Conservation (phyloP, 2,329 filamentous ascomycete genomes). For the Xylaria sp. region DNA sequence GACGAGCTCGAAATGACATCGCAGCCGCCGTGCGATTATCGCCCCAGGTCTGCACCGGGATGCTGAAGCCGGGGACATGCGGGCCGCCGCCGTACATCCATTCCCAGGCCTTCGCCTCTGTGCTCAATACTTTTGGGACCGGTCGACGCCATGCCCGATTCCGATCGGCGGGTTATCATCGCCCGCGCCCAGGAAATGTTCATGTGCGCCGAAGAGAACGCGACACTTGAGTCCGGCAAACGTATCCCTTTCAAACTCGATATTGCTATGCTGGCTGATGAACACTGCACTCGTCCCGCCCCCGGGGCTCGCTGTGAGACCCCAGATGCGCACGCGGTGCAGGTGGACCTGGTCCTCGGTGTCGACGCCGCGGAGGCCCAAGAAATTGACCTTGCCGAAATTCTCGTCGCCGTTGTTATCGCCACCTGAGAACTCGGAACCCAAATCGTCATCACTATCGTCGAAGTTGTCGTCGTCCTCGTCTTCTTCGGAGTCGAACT, state of each 20-base stretch:
- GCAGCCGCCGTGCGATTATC: conserved; percentile 35
- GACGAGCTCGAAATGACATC: conserved; percentile 47
- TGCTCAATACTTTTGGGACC: conserved; percentile 47
- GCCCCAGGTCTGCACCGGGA: not conserved
- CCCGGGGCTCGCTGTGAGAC: conserved; percentile 57
- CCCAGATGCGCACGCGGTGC: conserved; percentile 59
- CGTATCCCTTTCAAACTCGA: conserved; percentile 52
- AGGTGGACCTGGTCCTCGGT: conserved; percentile 52
- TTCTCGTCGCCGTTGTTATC: conserved; percentile 36
- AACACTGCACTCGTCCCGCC: conserved; percentile 58
- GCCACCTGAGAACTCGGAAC: conserved; percentile 25
- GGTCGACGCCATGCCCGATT: not conserved
- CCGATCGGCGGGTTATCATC: too few relatives aligned
- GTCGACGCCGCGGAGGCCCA: conserved; percentile 38
- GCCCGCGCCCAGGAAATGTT: not conserved
- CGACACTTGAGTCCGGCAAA: conserved; percentile 46
- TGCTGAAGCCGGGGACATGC: conserved; percentile 49
- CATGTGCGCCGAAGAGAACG: conserved; percentile 44
- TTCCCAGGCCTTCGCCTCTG: conserved; percentile 61
- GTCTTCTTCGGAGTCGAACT: conserved; percentile 34
- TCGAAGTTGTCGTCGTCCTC: conserved; percentile 42
- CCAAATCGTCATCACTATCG: conserved; percentile 42
- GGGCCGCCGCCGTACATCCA: conserved; percentile 63
- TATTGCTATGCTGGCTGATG: conserved; percentile 54
- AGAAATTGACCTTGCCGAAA: conserved; percentile 24